Evolutionary conservation across 495 filamentous ascomycete species (phyloP).

Genomic region (Hyaloscypha hepaticicola): DNA sequence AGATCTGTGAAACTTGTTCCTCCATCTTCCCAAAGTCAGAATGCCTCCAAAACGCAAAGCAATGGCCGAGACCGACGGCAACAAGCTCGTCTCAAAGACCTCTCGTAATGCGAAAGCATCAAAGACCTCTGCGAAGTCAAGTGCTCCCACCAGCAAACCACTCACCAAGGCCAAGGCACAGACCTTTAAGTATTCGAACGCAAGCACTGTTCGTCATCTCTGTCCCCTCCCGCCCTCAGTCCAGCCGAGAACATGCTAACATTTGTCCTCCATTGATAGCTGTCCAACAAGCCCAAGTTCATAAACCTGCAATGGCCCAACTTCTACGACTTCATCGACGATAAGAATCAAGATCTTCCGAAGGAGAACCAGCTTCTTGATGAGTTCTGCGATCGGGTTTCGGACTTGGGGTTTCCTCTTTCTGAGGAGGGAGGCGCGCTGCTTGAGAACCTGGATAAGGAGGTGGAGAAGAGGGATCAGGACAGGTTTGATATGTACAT

Average conservation of each 20-base stretch:
- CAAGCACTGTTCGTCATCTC: conserved; percentile 9
- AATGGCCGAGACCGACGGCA: neutral
- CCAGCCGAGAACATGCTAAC: neutral
- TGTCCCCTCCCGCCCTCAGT: neutral
- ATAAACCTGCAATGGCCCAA: conserved; percentile 19
- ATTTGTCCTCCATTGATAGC: neutral
- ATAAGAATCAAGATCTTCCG: conserved; percentile 21
- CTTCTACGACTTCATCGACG: conserved; percentile 11
- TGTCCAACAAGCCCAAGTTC: conserved; percentile 10
- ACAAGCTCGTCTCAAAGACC: neutral
- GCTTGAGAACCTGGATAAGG: conserved; percentile 2
- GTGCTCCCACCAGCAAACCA: conserved; percentile 2
- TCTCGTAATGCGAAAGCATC: neutral
- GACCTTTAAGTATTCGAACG: conserved; percentile 17
- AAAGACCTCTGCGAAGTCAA: conserved; percentile 11
- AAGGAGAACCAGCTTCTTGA: conserved; percentile 9
- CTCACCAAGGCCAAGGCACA: neutral
- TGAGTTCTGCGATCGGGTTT: conserved; percentile 3
- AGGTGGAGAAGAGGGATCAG: conserved; percentile 36
- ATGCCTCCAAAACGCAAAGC: conserved; percentile 23
- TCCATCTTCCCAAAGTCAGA: neutral
- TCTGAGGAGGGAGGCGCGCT: conserved; percentile 9
- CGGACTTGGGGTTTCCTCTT: conserved; percentile 11
- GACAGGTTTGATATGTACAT: conserved; percentile 43
- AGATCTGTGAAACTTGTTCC: neutral